Base-by-base conservation (phyloP, 768 basidiomycete species). In the Solioccasus polychromus region DNA sequence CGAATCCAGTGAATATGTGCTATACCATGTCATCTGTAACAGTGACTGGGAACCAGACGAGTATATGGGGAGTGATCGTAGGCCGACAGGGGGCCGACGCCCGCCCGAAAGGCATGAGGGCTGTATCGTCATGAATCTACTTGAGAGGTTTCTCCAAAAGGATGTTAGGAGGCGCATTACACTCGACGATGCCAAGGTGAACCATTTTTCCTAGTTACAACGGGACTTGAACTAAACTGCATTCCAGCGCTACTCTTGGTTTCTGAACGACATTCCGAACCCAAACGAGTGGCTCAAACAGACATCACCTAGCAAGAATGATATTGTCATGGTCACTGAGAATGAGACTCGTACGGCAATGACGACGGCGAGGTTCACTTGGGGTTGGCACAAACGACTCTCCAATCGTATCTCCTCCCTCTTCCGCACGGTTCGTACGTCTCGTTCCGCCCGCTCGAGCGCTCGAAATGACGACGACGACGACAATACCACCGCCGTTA, bases 141-240 rank as follows among this genome's bases (percentile, higher is more conserved):
- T 97, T n/a, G 74, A 82, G 38, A 71, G 74, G 23, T 70, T 97
- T 47, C 74, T 98, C 39, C 79, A 90, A 66, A 97, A 96, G 71
- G 85, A 93, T 54, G 76, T 77, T 5, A 68, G 61, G 23, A 76
- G 76, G 59, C 77, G 94, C 44, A 87, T 95, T 40, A 85, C 81
- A 17, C 75, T 97, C 34, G 78, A 82, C 23, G 76, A 88, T 55
- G 81, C 92, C 55, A 97, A 95, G 80, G 94, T 85, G 59, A 51
- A 71, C 56, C 20, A 3, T 6, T 24, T 28, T 42, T 20, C 8
- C 10, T 47, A 31, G 12, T 37, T 30, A 26, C n/a, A 19, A 30
- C 6, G 4, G 32, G 15, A 11, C 10, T 26, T 31, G 22, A 28
- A 30, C 40, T 47, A n/a, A 65, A 20, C 12, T 1, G 24, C 28